Base-by-base conservation (phyloP, 257 asterid genomes). In the Plantago major region DNA sequence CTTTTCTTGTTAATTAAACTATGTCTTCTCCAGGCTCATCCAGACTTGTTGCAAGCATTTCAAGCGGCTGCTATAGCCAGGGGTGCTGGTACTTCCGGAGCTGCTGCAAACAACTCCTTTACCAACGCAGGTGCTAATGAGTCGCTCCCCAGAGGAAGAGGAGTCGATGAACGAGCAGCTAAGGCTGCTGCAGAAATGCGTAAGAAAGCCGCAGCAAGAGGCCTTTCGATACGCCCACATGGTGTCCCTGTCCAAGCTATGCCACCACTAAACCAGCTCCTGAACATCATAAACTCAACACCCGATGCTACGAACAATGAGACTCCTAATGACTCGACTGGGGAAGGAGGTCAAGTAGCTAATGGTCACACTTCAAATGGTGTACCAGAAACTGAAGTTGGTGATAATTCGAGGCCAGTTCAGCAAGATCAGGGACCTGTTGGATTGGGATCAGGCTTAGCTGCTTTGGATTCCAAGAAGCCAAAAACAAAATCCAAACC, bases 171-270 rank as follows among this genome's bases (percentile, higher is more conserved):
- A 74, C 76, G 97, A 74, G 95, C 87, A 42, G 96, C 90, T 30
- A 78, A 82, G 44, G 96, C 98, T 54, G 81, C 96, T 47, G 98
- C 89, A 5, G 98, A 88, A 65, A 83, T 67, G 49, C 75, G 95
- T 49, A 89, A 87, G 74, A 93, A 89, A 75, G 97, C 97, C 47
- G 96, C 96, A 18, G 99, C 97, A 9, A 82, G 81, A 71, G 97
- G 97, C 65, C 84, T 87, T 49, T 60, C 74, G 63, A 73, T 75
- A 40, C 95, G 88, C 46, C 96, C 84, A 12, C 94, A 78, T 13
- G 90, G 83, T 42, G 84, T 77, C 61, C 85, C 94, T 8, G 83
- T 75, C 38, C 83, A 74, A 54, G 82, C 83, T 65, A 16, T 84
- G 52, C 90, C 90, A 1, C 82, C 96, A 5, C 77, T 83, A 5